phyloP scores from a whole-genome alignment of 257 asterid genomes.

The Solanum ahanhuiri region DNA sequence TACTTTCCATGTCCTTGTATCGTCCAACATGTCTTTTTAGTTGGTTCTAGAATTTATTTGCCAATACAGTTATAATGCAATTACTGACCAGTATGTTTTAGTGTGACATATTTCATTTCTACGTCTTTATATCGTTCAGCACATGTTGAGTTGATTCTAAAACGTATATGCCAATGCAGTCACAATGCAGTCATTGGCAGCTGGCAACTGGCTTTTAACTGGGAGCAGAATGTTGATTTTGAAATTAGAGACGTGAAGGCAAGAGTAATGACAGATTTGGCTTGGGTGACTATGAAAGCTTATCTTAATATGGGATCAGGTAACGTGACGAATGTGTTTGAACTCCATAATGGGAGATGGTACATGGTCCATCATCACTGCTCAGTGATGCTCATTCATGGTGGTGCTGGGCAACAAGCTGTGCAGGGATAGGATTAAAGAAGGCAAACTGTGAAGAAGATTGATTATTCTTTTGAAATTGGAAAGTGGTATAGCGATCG shows the following conservation, averaged over 20 bases:
- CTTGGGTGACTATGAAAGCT: slow-evolving; percentile 97
- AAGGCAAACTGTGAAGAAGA: slow-evolving; percentile 5
- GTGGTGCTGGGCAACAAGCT: slow-evolving; percentile 46
- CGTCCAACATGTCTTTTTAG: neutral
- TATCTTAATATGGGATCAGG: slow-evolving; percentile 38
- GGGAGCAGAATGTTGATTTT: slow-evolving; percentile 70
- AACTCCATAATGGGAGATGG: slow-evolving; percentile 83
- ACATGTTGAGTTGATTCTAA: neutral
- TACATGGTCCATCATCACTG: slow-evolving; percentile 93
- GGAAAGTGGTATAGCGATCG: slow-evolving; percentile 31
- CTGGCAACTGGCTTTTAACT: slow-evolving; percentile 72
- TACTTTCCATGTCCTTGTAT: neutral
- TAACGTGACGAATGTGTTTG: slow-evolving; percentile 58
- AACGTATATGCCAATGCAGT: slow-evolving; percentile 18
- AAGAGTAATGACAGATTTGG: slow-evolving; percentile 58
- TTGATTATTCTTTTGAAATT: slow-evolving; percentile 20
- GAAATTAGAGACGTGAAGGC: slow-evolving; percentile 64
- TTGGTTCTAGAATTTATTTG: neutral
- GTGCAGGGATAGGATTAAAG: slow-evolving; percentile 26
- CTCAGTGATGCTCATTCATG: slow-evolving; percentile 44
- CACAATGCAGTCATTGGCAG: slow-evolving; percentile 75
- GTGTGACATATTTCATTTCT: neutral
- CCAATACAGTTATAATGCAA: slow-evolving; percentile 47
- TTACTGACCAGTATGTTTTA: slow-evolving; percentile 25
- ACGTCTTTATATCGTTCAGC: neutral